Conservation (phyloP, 148 eudicot genomes). For the Cornus controversa region DNA sequence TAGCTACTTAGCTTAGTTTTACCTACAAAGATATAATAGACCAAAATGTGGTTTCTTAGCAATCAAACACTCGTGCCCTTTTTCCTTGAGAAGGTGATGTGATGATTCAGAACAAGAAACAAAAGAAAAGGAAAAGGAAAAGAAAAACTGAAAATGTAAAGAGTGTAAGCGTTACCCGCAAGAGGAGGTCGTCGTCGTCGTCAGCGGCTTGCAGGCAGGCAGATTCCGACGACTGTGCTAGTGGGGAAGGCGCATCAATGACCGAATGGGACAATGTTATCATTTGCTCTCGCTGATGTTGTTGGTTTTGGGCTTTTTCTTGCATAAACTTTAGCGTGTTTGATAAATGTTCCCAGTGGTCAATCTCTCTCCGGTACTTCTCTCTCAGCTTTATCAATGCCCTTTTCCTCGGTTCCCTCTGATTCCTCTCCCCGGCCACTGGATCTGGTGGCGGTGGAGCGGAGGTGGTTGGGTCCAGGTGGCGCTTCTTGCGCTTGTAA, state of each 20-base stretch:
- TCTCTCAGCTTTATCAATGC: constrained; percentile 47
- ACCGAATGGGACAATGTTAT: too few species aligned
- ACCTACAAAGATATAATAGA: too few species aligned
- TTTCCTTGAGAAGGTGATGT: neutral
- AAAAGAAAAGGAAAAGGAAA: too few species aligned
- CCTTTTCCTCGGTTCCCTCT: constrained; percentile 37
- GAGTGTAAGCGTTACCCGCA: constrained; percentile 24
- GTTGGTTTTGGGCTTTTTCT: constrained; percentile 18
- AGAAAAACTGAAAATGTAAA: neutral
- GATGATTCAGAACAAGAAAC: neutral
- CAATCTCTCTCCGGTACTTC: constrained; percentile 50
- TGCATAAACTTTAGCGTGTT: constrained; percentile 50
- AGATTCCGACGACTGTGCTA: too few species aligned
- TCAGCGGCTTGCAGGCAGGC: too few species aligned
- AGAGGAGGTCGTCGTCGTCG: too few species aligned
- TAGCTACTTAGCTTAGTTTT: too few species aligned
- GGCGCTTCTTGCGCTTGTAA: constrained; percentile 58
- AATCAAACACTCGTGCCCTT: neutral
- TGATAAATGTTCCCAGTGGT: constrained; percentile 64
- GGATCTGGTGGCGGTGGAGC: constrained; percentile 53
- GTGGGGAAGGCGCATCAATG: too few species aligned
- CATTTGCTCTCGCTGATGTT: neutral
- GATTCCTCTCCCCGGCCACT: constrained; percentile 33
- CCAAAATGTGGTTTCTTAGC: neutral
- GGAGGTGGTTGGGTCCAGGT: constrained; percentile 7